Evolutionary conservation across 805 yeast genomes (phyloP).

Genomic region (Pichia deserticola): DNA sequence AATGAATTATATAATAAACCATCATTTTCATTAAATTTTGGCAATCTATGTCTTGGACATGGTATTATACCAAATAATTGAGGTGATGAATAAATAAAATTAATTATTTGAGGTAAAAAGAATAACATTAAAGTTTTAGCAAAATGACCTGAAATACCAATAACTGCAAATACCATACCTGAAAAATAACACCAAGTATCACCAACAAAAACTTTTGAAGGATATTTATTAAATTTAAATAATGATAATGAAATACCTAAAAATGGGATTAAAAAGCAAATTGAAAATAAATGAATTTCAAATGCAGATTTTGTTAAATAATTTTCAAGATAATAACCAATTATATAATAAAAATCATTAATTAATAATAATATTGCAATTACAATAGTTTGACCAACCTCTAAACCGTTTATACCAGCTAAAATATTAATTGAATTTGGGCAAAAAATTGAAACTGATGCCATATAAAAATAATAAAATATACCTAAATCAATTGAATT

Average conservation of each 20-base stretch:
- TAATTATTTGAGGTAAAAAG: constrained; percentile 85
- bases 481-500: constrained; percentile 65
- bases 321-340: constrained; percentile 37
- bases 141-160: constrained; percentile 92
- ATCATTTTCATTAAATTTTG: constrained; percentile 59
- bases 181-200: constrained; percentile 97
- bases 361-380: constrained; percentile 61
- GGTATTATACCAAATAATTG: constrained; percentile 82
- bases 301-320: constrained; percentile 46
- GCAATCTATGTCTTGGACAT: constrained; percentile 94
- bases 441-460: constrained; percentile 82
- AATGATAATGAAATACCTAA: constrained; percentile 77
- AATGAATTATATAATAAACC: constrained; percentile 72
- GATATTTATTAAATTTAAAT: constrained; percentile 78
- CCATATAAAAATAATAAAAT: constrained; percentile 85
- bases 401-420: constrained; percentile 95
- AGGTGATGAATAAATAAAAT: constrained; percentile 86
- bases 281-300: constrained; percentile 77
- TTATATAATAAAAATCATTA: constrained; percentile 69
- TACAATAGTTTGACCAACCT: constrained; percentile 89
- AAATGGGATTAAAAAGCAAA: constrained; percentile 76
- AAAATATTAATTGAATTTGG: constrained; percentile 93
- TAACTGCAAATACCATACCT: constrained; percentile 98
- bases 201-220: constrained; percentile 91
- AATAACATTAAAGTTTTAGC: constrained; percentile 84